Percentiles rank a stretch among this genome's conserved stretches.
Conservation (phyloP, 2,329 filamentous ascomycete genomes). For the Epichloe bromicola region DNA sequence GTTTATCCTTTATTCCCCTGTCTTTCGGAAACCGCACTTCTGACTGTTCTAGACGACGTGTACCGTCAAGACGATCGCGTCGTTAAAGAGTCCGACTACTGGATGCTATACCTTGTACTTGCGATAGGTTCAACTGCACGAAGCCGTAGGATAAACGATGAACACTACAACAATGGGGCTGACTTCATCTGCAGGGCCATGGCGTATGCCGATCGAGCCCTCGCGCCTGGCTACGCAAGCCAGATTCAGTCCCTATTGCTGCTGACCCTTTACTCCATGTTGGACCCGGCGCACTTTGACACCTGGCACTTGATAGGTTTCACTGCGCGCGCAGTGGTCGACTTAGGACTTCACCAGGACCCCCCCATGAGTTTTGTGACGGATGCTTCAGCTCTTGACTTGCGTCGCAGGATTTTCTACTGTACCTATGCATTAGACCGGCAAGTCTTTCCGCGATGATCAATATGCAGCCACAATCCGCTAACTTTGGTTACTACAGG, state of each 20-base stretch:
- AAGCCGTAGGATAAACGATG: slow-evolving; percentile 55
- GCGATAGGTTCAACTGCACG: slow-evolving; percentile 68
- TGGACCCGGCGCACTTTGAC: slow-evolving; percentile 84
- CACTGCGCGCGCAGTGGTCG: slow-evolving; percentile 74
- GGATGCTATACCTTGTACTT: slow-evolving; percentile 79
- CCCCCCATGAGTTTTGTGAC: slow-evolving; percentile 57
- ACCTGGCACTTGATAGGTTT: slow-evolving; percentile 90
- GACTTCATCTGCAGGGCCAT: slow-evolving; percentile 52
- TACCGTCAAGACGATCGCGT: slow-evolving; percentile 57
- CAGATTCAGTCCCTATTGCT: slow-evolving; percentile 82
- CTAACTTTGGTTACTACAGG: slow-evolving; percentile 29
- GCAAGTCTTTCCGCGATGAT: slow-evolving; percentile 29
- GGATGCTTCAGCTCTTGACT: slow-evolving; percentile 57
- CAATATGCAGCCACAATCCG: background rate
- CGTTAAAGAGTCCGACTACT: slow-evolving; percentile 60
- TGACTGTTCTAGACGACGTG: slow-evolving; percentile 66
- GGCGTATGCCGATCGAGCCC: slow-evolving; percentile 64
- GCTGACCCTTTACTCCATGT: slow-evolving; percentile 76
- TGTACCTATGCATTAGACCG: slow-evolving; percentile 83
- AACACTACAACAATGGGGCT: slow-evolving; percentile 44
- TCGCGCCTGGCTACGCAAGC: slow-evolving; percentile 70
- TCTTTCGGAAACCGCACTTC: slow-evolving; percentile 68
- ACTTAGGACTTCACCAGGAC: slow-evolving; percentile 88
- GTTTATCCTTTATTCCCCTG: slow-evolving; percentile 70
- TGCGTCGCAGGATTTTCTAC: slow-evolving; percentile 75